A percentile compares a stretch with the other conserved stretches of the same genome.
Conservation (phyloP, 2,329 filamentous ascomycete genomes). For the Pestalotiopsis sp. region DNA sequence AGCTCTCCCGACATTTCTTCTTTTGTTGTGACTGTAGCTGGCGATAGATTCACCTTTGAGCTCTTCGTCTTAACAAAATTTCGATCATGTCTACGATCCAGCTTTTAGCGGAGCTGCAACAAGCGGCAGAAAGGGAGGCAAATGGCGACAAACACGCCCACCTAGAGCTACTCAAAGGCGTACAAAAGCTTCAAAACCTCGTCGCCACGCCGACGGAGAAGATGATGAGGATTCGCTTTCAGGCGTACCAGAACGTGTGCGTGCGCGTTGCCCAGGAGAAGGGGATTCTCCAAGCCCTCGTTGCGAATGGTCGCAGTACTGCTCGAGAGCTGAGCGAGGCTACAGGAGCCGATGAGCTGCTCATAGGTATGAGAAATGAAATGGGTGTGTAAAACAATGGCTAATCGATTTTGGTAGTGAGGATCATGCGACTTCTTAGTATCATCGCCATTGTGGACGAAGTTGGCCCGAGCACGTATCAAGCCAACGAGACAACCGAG, state of each 20-base stretch:
- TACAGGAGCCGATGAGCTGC: neutral
- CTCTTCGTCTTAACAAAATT: neutral
- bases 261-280: conserved; percentile 2
- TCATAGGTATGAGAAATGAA: neutral
- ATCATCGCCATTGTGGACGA: conserved; percentile 6
- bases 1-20: neutral
- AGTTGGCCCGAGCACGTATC: neutral
- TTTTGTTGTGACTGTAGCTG: neutral
- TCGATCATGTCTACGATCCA: neutral
- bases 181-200: conserved; percentile 3
- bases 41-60: neutral
- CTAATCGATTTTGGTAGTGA: neutral
- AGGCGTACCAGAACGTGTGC: conserved; percentile 1
- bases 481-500: conserved; percentile 4
- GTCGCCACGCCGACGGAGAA: conserved; percentile 1
- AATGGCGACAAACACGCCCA: conserved; percentile 7
- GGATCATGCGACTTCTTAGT: conserved; percentile 2
- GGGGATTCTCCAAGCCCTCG: neutral
- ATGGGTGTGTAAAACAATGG: neutral
- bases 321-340: neutral
- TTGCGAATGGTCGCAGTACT: neutral
- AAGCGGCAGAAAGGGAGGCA: neutral
- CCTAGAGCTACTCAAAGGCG: neutral
- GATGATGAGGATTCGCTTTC: conserved; percentile 1
- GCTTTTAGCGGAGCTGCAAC: neutral